Evolutionary conservation across 805 yeast species (phyloP), one percentile per base, ranked within the genome.

Genomic region (Debaryomyces tyrocola): DNA sequence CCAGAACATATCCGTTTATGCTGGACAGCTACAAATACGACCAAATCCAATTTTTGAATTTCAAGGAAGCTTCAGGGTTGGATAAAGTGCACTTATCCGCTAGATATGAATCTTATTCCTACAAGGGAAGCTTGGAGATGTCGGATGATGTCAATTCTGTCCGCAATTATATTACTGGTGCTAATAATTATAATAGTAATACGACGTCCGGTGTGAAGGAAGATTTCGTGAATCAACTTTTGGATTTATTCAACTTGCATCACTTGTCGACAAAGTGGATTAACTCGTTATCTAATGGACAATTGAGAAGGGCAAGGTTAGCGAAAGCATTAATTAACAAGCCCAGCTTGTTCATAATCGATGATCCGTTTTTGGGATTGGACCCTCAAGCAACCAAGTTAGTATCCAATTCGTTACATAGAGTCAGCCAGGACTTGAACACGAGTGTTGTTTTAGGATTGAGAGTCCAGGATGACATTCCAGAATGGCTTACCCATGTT

Each of bases 351-450:
- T 66, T 90, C 44, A 61, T 92, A 4, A 75, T 92, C 15, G 98
- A 94, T 63, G 98, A 94, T 57, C 97, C 97, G 8, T 92, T 90
- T 56, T 64, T 94, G 35, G 99, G 98, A 0, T 71, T 92, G 14
- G 99, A 92, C 58, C 94, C 96, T 0, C 60, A 64, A 1, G 91
- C 95, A 10, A 71, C 88, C 0, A 49, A 64, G 1, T 65, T 77
- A 6, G 88, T 92, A 15, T 79, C 89, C 14, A 58, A 68, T 0
- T 78, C 85, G 0, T 66, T 89, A 43, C 37, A 53, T 4, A 45
- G 47, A 17, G 61, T 69, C 4, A 53, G 64, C 29, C 50, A 57
- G 6, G 55, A 59, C 2, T 57, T 82, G 11, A 67, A 76, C 1
- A 83, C 86, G 1, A 68, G 82, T 21, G 75, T 89, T 6, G 79